Percentiles rank a stretch among this genome's conserved stretches.
phyloP scores from a whole-genome alignment of 2,329 filamentous ascomycete species.

The Apiospora marii region DNA sequence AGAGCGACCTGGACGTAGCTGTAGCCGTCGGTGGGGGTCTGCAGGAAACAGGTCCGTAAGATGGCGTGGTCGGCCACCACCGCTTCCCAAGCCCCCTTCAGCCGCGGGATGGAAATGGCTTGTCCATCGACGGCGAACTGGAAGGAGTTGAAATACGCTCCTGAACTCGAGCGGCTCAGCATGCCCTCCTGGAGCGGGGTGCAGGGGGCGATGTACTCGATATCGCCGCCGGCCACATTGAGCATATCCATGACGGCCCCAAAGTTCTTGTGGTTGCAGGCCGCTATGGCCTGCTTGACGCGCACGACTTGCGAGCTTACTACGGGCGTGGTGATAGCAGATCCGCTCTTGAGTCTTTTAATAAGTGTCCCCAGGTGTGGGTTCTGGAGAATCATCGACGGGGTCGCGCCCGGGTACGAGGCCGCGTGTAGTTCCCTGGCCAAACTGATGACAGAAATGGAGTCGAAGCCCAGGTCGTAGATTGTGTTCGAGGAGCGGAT shows the following conservation, averaged over 20 bases:
- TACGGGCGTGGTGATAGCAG: slow-evolving; percentile 23
- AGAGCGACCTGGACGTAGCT: slow-evolving; percentile 79
- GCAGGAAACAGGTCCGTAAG: slow-evolving; percentile 75
- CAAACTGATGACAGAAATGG: slow-evolving; percentile 81
- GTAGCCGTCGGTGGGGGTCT: slow-evolving; percentile 75
- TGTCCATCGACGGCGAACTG: slow-evolving; percentile 59
- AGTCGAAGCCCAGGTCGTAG: slow-evolving; percentile 88
- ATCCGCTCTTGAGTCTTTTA: slow-evolving; percentile 40
- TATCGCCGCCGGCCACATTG: slow-evolving; percentile 54
- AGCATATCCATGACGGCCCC: slow-evolving; percentile 61
- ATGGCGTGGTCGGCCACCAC: slow-evolving; percentile 65
- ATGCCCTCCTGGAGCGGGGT: slow-evolving; percentile 89
- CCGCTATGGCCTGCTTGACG: slow-evolving; percentile 67
- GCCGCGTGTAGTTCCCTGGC: slow-evolving; percentile 67
- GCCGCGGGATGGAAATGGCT: slow-evolving; percentile 51
- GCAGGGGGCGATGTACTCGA: slow-evolving; percentile 82
- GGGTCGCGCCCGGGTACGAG: slow-evolving; percentile 67
- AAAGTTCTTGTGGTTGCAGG: slow-evolving; percentile 69
- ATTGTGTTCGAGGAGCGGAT: slow-evolving; percentile 70
- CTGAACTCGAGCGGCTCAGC: slow-evolving; percentile 68
- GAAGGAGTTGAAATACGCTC: slow-evolving; percentile 82
- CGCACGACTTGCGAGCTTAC: slow-evolving; percentile 48
- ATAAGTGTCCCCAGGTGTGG: slow-evolving; percentile 58
- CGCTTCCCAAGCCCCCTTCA: slow-evolving; percentile 66
- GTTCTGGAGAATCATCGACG: slow-evolving; percentile 73